Evolutionary conservation across 1,284 basidiomycete species (phyloP), one percentile per base, ranked within the genome.

Genomic region (Amylostereum areolatum): DNA sequence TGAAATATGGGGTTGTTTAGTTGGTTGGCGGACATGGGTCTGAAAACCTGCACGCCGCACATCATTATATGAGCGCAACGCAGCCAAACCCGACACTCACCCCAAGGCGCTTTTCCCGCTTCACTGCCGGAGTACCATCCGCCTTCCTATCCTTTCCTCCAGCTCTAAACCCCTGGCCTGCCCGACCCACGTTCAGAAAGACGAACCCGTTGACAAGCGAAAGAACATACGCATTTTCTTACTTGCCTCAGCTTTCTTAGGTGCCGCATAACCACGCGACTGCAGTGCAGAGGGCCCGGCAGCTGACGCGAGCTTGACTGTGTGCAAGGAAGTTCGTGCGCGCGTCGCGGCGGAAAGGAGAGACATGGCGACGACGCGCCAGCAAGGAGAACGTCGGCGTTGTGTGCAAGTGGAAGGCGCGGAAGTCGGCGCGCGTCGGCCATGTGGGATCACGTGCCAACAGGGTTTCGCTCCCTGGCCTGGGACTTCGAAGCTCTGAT

Each of bases 1-100:
- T 66, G 56, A 55, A 77, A 73, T 11, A 73, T 37, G 0, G 62
- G 58, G 34, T 71, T 52, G 32, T 62, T 59, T 33, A 74, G 55
- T 51, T 64, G 64, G 6, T 58, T 52, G 10, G 59, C 54, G 2
- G 34, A 35, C 34, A n/a, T 8, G 34, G 34, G 9, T 35, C 34
- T 8, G 1, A 35, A 35, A 35, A 35, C n/a, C 34, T 8, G n/a
- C 9, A 35, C 34, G 8, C 34, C n/a, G 34, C 34, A 18, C 18
- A 18, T 18, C 18, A 18, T 18, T 18, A 18, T 18, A 18, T 18
- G 18, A 18, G 18, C 18, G 18, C 18, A 18, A 18, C 18, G 18
- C 18, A 18, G 18, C 18, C 18, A 18, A 18, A 18, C 18, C 27
- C 10, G 29, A 29, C 9, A 55, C 54, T 36, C 43, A 55, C 54